Percentiles rank a stretch among this genome's conserved stretches.
phyloP scores from a whole-genome alignment of 2,329 filamentous ascomycete species.

The Trichoderma atroviride region DNA sequence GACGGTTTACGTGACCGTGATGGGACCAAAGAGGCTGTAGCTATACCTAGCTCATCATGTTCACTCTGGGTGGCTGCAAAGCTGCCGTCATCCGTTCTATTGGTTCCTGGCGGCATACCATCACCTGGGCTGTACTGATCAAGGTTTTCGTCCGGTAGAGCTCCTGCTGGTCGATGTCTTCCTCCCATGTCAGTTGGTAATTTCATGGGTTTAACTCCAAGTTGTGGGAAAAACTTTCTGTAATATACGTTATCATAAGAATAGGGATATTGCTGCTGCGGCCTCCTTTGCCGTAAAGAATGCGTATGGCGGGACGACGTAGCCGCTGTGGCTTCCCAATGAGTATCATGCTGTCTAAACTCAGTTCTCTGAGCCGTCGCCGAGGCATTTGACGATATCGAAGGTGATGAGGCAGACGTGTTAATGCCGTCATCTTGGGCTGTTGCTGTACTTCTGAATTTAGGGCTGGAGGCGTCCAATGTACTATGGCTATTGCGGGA shows the following conservation, averaged over 20 bases:
- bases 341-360: slow-evolving; percentile 29
- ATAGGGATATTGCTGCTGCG: slow-evolving; percentile 64
- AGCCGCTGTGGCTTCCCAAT: slow-evolving; percentile 33
- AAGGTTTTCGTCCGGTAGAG: slow-evolving; percentile 56
- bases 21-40: slow-evolving; percentile 35
- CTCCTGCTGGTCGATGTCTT: slow-evolving; percentile 43
- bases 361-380: background rate
- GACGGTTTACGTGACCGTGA: slow-evolving; percentile 36
- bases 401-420: background rate
- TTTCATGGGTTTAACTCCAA: slow-evolving; percentile 57
- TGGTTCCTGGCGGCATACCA: slow-evolving; percentile 35
- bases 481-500: background rate
- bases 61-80: slow-evolving; percentile 30
- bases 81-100: slow-evolving; percentile 40
- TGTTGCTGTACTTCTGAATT: background rate
- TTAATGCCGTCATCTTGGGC: background rate
- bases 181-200: slow-evolving; percentile 41
- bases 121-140: slow-evolving; percentile 54
- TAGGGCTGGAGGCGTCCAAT: background rate
- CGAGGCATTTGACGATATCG: background rate
- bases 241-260: slow-evolving; percentile 59
- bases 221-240: slow-evolving; percentile 54
- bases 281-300: slow-evolving; percentile 61
- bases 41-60: slow-evolving; percentile 31
- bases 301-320: slow-evolving; percentile 46